phyloP scores from a whole-genome alignment of 31 red algal genomes.

The Odonthalia washingtoniensis region DNA sequence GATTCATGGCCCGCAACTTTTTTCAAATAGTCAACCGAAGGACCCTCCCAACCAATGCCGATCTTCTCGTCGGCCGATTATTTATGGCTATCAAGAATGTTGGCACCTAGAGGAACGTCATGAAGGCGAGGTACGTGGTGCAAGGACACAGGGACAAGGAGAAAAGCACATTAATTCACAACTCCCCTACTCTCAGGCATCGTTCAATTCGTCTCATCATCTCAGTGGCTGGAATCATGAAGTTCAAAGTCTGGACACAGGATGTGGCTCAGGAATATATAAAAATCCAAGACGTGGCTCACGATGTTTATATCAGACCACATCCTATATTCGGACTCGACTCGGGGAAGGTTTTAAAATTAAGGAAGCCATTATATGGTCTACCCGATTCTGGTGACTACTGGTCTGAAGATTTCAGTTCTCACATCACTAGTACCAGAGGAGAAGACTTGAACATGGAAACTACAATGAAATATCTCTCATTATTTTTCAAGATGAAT shows the following conservation, averaged over 20 bases:
- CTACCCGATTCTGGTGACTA: no score
- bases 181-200: slow-evolving; percentile 24
- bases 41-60: slow-evolving; percentile 3
- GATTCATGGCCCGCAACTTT: not conserved
- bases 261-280: slow-evolving; percentile 63
- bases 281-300: slow-evolving; percentile 25
- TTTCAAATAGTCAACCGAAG: slow-evolving; percentile 33
- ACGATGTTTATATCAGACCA: no score
- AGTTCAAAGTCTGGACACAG: slow-evolving; percentile 45
- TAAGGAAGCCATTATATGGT: no score
- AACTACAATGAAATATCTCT: no score
- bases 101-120: not conserved
- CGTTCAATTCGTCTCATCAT: slow-evolving; percentile 36
- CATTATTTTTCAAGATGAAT: no score
- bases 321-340: no score
- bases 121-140: slow-evolving; percentile 42
- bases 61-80: slow-evolving; percentile 40
- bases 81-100: slow-evolving; percentile 51
- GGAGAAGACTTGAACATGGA: no score
- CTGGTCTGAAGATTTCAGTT: no score
- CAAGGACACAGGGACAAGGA: slow-evolving; percentile 47
- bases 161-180: slow-evolving; percentile 49
- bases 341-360: no score
- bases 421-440: no score
- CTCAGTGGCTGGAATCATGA: slow-evolving; percentile 45